Evolutionary conservation across 2,329 filamentous ascomycete species (phyloP).

Genomic region (Cladosporium colombiae): DNA sequence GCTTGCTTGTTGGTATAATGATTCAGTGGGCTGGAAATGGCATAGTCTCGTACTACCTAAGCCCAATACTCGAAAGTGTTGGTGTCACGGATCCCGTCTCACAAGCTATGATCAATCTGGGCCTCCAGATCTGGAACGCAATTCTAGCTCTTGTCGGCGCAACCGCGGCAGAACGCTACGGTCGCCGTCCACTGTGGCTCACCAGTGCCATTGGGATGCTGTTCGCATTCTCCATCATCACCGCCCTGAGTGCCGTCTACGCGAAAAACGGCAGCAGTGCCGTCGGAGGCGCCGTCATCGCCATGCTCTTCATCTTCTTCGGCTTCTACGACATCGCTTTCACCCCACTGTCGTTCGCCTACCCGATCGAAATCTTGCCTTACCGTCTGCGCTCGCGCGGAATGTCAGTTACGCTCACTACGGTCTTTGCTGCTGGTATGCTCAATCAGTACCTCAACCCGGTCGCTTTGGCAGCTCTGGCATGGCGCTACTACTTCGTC

Average conservation of each 20-base stretch:
- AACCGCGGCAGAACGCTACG: constrained; percentile 43
- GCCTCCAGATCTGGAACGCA: constrained; percentile 45
- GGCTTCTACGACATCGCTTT: constrained; percentile 45
- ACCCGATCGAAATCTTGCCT: constrained; percentile 39
- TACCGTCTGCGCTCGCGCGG: constrained; percentile 33
- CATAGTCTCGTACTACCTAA: constrained; percentile 17
- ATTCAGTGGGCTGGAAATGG: constrained; percentile 19
- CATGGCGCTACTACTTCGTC: constrained; percentile 37
- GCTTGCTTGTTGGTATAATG: constrained; percentile 24
- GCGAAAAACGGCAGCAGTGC: constrained; percentile 33
- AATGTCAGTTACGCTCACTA: constrained; percentile 28
- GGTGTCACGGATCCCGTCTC: constrained; percentile 39
- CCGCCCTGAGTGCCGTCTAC: constrained; percentile 43
- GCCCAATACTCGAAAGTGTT: constrained; percentile 40
- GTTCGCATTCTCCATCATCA: constrained; percentile 45
- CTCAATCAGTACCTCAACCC: constrained; percentile 42
- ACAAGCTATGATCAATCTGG: constrained; percentile 42
- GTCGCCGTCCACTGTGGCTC: constrained; percentile 48
- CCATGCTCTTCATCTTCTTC: constrained; percentile 48
- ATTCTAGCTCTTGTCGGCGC: constrained; percentile 41
- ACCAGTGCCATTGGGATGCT: constrained; percentile 47
- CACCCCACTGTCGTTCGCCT: constrained; percentile 37
- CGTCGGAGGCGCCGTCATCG: constrained; percentile 43
- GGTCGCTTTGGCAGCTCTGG: constrained; percentile 30
- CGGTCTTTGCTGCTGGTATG: constrained; percentile 25